Conservation (phyloP, 345 rosid species). For the Microthlaspi erraticum region DNA sequence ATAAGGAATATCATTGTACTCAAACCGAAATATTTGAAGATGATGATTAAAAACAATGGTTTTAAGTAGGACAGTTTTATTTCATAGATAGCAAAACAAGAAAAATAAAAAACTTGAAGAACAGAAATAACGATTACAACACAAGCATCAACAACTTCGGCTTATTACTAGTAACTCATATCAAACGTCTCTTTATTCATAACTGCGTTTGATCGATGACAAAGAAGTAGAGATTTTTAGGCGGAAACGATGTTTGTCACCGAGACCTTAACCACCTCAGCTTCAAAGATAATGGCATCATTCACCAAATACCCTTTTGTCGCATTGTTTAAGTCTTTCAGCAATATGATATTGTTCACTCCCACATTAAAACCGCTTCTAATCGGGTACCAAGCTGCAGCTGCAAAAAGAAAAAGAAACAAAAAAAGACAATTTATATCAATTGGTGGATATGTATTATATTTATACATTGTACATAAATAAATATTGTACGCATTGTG, state of each 20-base stretch:
- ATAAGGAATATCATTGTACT: neutral
- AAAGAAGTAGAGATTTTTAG: slow-evolving; percentile 6
- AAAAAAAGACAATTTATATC: no score
- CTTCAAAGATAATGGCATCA: slow-evolving; percentile 52
- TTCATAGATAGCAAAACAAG: slow-evolving; percentile 20
- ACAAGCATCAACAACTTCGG: neutral
- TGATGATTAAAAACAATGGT: no score
- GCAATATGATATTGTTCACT: slow-evolving; percentile 33
- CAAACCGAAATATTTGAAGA: no score
- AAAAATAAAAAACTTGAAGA: neutral
- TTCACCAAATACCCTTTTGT: slow-evolving; percentile 44
- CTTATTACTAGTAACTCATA: slow-evolving; percentile 16
- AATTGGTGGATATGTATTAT: no score
- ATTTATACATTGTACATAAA: no score
- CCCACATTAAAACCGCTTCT: slow-evolving; percentile 24
- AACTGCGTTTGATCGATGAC: neutral
- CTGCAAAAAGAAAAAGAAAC: neutral
- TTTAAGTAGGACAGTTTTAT: neutral
- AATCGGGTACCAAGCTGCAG: slow-evolving; percentile 45
- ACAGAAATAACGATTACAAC: slow-evolving; percentile 13
- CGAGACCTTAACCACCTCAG: slow-evolving; percentile 40
- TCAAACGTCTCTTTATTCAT: slow-evolving; percentile 16
- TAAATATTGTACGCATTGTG: no score
- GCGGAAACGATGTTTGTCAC: slow-evolving; percentile 36
- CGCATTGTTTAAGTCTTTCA: slow-evolving; percentile 12